A percentile compares a stretch with the other conserved stretches of the same genome.
phyloP scores from a whole-genome alignment of 2,329 filamentous ascomycete species.

The Chrysosporium queenslandicum region DNA sequence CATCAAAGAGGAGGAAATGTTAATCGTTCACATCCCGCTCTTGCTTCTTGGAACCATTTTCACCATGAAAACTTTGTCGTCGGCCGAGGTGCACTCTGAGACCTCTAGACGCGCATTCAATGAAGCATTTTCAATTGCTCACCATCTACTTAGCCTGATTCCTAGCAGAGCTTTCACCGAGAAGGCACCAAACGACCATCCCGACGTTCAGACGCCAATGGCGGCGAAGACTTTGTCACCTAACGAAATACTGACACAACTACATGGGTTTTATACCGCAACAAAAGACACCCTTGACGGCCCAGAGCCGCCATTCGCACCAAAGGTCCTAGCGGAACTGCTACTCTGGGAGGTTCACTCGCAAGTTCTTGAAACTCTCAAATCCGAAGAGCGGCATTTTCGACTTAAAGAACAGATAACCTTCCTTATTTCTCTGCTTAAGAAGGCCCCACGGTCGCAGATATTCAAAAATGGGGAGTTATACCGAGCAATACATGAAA shows the following conservation, averaged over 20 bases:
- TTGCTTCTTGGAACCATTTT: constrained; percentile 55
- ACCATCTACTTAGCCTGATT: constrained; percentile 52
- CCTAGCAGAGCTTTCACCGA: constrained; percentile 51
- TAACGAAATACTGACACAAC: constrained; percentile 47
- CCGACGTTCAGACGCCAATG: not conserved
- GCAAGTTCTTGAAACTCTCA: constrained; percentile 27
- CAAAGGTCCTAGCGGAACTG: constrained; percentile 49
- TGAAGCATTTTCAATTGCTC: constrained; percentile 37
- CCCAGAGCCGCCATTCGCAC: constrained; percentile 49
- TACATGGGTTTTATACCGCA: constrained; percentile 57
- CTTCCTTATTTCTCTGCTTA: constrained; percentile 45
- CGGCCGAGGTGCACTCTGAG: constrained; percentile 13
- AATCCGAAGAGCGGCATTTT: constrained; percentile 22
- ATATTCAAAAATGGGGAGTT: constrained; percentile 28
- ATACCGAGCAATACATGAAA: constrained; percentile 27
- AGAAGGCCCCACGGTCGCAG: constrained; percentile 32
- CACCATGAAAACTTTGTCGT: constrained; percentile 34
- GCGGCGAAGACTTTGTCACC: constrained; percentile 16
- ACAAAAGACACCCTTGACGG: constrained; percentile 61
- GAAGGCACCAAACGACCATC: not conserved
- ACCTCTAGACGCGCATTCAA: constrained; percentile 25
- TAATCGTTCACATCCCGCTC: constrained; percentile 72
- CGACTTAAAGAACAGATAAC: constrained; percentile 50
- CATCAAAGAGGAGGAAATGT: constrained; percentile 90
- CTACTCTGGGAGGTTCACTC: constrained; percentile 51